Evolutionary conservation across 1,139 yeast species (phyloP).

Genomic region (Suhomyces choctaworum): DNA sequence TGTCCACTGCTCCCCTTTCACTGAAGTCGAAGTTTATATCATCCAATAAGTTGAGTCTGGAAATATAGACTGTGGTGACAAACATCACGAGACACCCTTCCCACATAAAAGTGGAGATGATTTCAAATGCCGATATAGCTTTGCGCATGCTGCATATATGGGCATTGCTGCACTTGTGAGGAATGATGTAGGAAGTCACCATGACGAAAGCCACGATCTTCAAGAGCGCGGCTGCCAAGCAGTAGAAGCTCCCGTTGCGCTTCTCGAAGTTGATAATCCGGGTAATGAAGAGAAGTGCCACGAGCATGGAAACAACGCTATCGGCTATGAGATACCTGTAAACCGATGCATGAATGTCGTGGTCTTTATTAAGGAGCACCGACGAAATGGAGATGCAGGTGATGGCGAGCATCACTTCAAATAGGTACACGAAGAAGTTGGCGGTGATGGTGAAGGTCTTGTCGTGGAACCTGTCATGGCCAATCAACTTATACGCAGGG

Average conservation of each 20-base stretch:
- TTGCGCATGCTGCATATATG: slow-evolving; percentile 35
- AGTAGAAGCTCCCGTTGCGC: slow-evolving; percentile 46
- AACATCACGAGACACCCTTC: slow-evolving; percentile 40
- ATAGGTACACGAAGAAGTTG: slow-evolving; percentile 33
- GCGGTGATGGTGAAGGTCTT: slow-evolving; percentile 28
- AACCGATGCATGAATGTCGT: slow-evolving; percentile 23
- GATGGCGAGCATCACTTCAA: slow-evolving; percentile 38
- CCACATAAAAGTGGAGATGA: slow-evolving; percentile 45
- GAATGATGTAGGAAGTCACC: slow-evolving; percentile 28
- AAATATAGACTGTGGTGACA: slow-evolving; percentile 43
- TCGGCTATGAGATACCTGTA: slow-evolving; percentile 44
- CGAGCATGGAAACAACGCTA: slow-evolving; percentile 34
- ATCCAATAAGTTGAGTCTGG: slow-evolving; percentile 36
- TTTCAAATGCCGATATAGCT: slow-evolving; percentile 41
- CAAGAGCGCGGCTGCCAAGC: slow-evolving; percentile 35
- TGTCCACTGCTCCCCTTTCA: slow-evolving; percentile 20
- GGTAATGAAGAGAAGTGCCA: slow-evolving; percentile 38
- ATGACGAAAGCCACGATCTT: slow-evolving; percentile 37
- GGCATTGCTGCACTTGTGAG: slow-evolving; percentile 23
- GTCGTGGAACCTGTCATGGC: slow-evolving; percentile 19
- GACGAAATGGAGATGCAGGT: slow-evolving; percentile 34
- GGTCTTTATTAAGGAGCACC: slow-evolving; percentile 29
- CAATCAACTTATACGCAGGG: slow-evolving; percentile 15
- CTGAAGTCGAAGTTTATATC: slow-evolving; percentile 42
- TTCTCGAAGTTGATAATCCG: slow-evolving; percentile 41